These are phyloP conservation scores for Sphaerulina musiva DNA, from an alignment of 2,329 filamentous ascomycete species.

Conservation along the genomic window DNA sequence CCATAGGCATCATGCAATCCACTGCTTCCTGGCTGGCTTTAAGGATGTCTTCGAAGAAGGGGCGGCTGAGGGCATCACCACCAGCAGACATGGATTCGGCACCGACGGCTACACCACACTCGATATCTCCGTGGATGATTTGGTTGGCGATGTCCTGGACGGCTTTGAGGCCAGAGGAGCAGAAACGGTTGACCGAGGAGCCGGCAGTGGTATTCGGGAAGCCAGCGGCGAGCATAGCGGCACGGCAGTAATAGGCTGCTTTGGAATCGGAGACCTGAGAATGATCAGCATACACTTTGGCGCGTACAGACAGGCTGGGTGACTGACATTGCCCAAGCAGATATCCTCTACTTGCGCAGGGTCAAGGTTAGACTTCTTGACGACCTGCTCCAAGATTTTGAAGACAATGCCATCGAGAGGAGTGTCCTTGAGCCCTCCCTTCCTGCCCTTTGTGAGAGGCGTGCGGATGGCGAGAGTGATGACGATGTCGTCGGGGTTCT, in stretches of 20 bases:
- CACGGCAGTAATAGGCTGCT: constrained; percentile 84
- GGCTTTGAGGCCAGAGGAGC: constrained; percentile 91
- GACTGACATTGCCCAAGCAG: constrained; percentile 74
- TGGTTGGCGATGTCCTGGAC: constrained; percentile 90
- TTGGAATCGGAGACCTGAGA: constrained; percentile 70
- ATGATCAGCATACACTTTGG: background rate
- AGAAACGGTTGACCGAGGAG: constrained; percentile 88
- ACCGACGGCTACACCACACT: constrained; percentile 79
- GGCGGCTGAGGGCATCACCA: constrained; percentile 61
- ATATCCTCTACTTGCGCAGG: constrained; percentile 57
- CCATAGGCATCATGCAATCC: constrained; percentile 94
- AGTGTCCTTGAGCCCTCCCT: constrained; percentile 95
- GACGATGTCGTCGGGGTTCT: constrained; percentile 94
- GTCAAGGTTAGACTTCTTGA: constrained; percentile 33
- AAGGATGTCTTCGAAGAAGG: constrained; percentile 72
- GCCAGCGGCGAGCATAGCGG: constrained; percentile 80
- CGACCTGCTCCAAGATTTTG: constrained; percentile 64
- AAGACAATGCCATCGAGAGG: constrained; percentile 80
- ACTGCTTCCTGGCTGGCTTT: constrained; percentile 64
- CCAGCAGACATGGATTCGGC: constrained; percentile 80
- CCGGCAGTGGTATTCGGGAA: constrained; percentile 85
- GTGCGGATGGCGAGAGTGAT: constrained; percentile 91
- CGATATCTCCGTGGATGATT: constrained; percentile 73
- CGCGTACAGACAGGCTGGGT: background rate
- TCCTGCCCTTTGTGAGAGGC: constrained; percentile 78